A percentile compares a stretch with the other conserved stretches of the same genome.
phyloP scores from a whole-genome alignment of 1,139 yeast genomes.

The Candida glucosophila region DNA sequence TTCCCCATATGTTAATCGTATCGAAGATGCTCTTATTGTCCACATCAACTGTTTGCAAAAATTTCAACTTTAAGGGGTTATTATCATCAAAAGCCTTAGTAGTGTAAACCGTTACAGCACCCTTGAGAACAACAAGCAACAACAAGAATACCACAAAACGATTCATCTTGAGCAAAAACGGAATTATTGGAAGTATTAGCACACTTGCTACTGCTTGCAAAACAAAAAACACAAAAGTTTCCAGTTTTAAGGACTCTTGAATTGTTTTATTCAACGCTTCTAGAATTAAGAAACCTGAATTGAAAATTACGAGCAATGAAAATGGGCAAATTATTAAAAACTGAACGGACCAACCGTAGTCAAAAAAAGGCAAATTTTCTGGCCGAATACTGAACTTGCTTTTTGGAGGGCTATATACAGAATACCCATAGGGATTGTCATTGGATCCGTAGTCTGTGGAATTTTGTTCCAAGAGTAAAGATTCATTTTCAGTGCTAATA shows the following conservation, averaged over 20 bases:
- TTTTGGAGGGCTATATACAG: constrained; percentile 3
- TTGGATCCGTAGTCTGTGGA: constrained; percentile 17
- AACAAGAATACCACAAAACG: constrained; percentile 37
- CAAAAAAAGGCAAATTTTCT: no score
- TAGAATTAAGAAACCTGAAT: constrained; percentile 44
- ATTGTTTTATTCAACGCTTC: constrained; percentile 63
- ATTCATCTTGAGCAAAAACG: constrained; percentile 66
- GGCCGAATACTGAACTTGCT: not conserved
- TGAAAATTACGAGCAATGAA: constrained; percentile 43
- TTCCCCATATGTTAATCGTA: constrained; percentile 41
- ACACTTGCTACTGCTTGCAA: constrained; percentile 25
- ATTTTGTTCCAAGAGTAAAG: constrained; percentile 17
- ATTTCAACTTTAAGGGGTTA: constrained; percentile 64
- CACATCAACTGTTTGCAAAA: constrained; percentile 50
- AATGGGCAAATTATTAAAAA: constrained; percentile 60
- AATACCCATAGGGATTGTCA: no score
- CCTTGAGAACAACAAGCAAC: constrained; percentile 14
- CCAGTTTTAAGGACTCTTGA: constrained; percentile 50
- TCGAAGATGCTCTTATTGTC: constrained; percentile 18
- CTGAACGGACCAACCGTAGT: constrained; percentile 79
- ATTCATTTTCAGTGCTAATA: constrained; percentile 17
- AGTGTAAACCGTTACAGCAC: constrained; percentile 29
- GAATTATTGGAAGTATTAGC: constrained; percentile 52
- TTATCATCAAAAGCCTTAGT: constrained; percentile 46
- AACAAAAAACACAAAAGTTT: constrained; percentile 37